Conservation (phyloP, 2,329 filamentous ascomycete genomes). For the Penicillium palitans region DNA sequence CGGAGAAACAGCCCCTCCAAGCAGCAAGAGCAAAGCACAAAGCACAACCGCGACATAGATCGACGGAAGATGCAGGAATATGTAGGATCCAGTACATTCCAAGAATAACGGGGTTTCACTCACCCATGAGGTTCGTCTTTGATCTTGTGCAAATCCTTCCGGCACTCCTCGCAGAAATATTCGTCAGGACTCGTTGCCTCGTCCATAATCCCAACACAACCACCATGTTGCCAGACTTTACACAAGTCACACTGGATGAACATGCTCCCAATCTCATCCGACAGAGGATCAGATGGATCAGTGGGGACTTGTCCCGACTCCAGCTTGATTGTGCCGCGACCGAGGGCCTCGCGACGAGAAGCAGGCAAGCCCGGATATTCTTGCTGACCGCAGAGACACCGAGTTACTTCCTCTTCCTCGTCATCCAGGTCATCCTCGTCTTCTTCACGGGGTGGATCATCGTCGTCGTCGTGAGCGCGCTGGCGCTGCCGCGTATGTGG, state of each 20-base stretch:
- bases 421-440: conserved; percentile 62
- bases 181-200: conserved; percentile 91
- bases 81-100: not conserved
- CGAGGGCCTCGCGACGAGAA: conserved; percentile 57
- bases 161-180: conserved; percentile 96
- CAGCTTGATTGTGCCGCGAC: conserved; percentile 57
- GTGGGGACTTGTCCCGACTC: conserved; percentile 58
- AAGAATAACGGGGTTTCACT: conserved; percentile 41
- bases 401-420: conserved; percentile 89
- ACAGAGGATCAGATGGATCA: conserved; percentile 61
- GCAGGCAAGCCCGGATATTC: conserved; percentile 82
- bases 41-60: conserved; percentile 2
- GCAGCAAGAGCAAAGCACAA: not conserved
- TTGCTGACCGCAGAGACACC: conserved; percentile 90
- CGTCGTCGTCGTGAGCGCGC: conserved; percentile 66
- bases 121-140: conserved; percentile 81
- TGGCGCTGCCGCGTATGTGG: conserved; percentile 75
- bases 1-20: conserved; percentile 8
- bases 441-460: conserved; percentile 59
- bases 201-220: conserved; percentile 95
- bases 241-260: conserved; percentile 98
- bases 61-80: not conserved
- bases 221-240: conserved; percentile 98
- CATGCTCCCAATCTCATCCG: conserved; percentile 86
- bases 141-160: conserved; percentile 86